Conservation (phyloP, 495 filamentous ascomycete genomes). For the Friedmanniomyces endolithicus region DNA sequence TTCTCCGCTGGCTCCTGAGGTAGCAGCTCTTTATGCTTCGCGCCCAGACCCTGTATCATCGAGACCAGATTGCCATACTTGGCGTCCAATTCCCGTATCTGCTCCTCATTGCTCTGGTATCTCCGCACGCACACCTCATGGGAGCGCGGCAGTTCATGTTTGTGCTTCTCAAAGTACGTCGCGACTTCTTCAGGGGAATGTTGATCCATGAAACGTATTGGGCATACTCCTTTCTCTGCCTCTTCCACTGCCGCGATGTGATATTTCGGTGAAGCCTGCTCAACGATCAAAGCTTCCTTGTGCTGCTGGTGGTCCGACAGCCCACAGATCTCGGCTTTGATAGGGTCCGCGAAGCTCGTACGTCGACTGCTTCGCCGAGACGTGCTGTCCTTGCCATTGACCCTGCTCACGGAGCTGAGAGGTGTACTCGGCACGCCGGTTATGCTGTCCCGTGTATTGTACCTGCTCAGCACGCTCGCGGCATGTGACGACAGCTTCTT, state of each 20-base stretch:
- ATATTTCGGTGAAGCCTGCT: background rate
- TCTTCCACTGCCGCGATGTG: background rate
- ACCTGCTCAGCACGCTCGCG: constrained; percentile 18
- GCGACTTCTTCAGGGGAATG: constrained; percentile 86
- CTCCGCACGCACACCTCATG: constrained; percentile 82
- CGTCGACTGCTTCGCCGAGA: constrained; percentile 6
- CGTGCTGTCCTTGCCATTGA: constrained; percentile 15
- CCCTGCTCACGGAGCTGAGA: constrained; percentile 11
- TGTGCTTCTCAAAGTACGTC: constrained; percentile 78
- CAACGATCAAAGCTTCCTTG: constrained; percentile 7
- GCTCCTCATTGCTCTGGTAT: constrained; percentile 69
- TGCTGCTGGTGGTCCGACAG: constrained; percentile 7
- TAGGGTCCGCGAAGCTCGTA: constrained; percentile 17
- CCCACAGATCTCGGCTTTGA: constrained; percentile 20
- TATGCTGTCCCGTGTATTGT: constrained; percentile 16
- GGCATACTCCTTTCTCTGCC: constrained; percentile 41
- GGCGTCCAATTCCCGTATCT: constrained; percentile 71
- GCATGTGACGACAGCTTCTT: constrained; percentile 19
- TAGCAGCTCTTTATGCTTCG: constrained; percentile 70
- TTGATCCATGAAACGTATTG: constrained; percentile 78
- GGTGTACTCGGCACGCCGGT: constrained; percentile 31
- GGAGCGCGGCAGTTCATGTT: constrained; percentile 80
- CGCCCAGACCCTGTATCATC: constrained; percentile 78
- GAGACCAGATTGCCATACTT: constrained; percentile 81
- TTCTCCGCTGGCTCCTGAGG: constrained; percentile 46